Evolutionary conservation across 345 rosid species (phyloP), one percentile per base, ranked within the genome.

Genomic region (Erucastrum elatum): DNA sequence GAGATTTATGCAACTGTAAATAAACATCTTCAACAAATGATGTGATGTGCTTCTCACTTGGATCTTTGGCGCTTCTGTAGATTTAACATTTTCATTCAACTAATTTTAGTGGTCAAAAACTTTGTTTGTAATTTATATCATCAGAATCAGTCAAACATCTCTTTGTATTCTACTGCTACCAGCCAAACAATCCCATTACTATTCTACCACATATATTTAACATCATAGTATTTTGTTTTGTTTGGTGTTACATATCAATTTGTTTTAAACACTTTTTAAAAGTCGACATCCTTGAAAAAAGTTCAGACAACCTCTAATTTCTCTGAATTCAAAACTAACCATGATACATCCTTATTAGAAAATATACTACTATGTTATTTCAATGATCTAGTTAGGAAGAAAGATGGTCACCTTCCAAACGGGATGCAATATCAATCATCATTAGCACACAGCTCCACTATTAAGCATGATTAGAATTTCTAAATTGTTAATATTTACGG

Each of bases 41-140:
- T 56, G 76, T 27, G 81, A 71, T 71, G 35, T 78, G 72, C 12
- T 71, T 71, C 76, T 55, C 37, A 41, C 33, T 56, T 56, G 66
- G 15, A 72, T 78, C 6, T 71, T 13, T 63, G 39, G 75, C 53
- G 9, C 41, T 51, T 64, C 41, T 30, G 34, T 71, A 65, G 31
- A 66, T 44, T 35, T 39, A 10, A 29, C 4, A 29, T 70, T 15
- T 35, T 53, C 4, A 66, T 46, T 60, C 17, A 12, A 44, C 51
- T 21, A 2, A 2, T 3, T 37, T 1, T 49, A 46, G 15, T 68
- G 72, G 34, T 30, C 2, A 58, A 59, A 59, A 0, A 26, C 33
- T 26, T 29, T 33, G 44, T n/a, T 64, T 11, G 66, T 30, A n/a
- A 62, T 31, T n/a, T 63, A 66, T 55, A 39, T 11, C 39, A 62